These are phyloP conservation scores for Citrus maxima DNA, from an alignment of 345 rosid genomes.

Conservation along the genomic window DNA sequence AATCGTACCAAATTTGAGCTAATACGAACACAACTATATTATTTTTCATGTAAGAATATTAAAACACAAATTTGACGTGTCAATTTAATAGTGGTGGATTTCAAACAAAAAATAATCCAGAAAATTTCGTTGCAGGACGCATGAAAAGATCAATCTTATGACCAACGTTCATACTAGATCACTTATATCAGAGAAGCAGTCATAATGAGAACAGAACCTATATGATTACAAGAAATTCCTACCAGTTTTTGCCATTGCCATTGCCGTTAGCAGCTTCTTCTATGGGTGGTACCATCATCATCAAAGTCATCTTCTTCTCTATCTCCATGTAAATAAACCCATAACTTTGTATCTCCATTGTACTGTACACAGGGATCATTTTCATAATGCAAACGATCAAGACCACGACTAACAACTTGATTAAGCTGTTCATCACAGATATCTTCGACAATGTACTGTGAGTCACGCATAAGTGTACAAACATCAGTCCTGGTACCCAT, in stretches of 20 bases:
- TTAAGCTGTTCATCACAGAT: constrained; percentile 89
- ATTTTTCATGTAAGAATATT: too few relatives aligned
- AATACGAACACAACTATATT: too few relatives aligned
- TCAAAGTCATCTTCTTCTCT: constrained; percentile 99
- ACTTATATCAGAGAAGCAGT: not conserved
- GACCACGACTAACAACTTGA: constrained; percentile 92
- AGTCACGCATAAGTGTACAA: constrained; percentile 91
- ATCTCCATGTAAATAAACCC: constrained; percentile 94
- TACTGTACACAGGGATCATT: constrained; percentile 98
- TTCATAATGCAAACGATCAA: constrained; percentile 97
- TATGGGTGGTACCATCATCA: constrained; percentile 58
- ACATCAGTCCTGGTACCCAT: constrained; percentile 99
- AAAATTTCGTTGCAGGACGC: not conserved
- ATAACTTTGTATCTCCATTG: constrained; percentile 85
- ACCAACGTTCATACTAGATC: not conserved
- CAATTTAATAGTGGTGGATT: too few relatives aligned
- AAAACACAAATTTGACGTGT: too few relatives aligned
- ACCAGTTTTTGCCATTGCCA: not conserved
- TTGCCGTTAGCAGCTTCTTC: not conserved
- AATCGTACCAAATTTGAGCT: too few relatives aligned
- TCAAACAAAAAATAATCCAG: not conserved
- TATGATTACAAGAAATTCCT: not conserved
- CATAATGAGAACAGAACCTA: not conserved
- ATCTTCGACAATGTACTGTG: constrained; percentile 86
- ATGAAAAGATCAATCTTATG: not conserved